phyloP scores from a whole-genome alignment of 1,139 yeast species.

The Debaryomyces subglobosus region DNA sequence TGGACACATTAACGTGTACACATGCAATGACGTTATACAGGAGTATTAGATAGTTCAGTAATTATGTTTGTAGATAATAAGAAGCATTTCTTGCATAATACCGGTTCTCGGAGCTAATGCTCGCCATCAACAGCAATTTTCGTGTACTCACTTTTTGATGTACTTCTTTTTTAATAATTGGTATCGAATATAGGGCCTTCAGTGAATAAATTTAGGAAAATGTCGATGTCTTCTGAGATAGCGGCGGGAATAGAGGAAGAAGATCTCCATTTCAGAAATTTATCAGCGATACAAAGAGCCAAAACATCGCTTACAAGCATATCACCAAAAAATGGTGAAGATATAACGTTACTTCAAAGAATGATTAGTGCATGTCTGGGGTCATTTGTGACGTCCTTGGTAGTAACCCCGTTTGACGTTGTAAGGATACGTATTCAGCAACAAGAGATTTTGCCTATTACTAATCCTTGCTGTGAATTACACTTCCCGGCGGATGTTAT shows the following conservation, averaged over 20 bases:
- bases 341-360: constrained; percentile 58
- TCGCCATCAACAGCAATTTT: neutral
- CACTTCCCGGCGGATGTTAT: constrained; percentile 10
- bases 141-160: neutral
- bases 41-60: constrained; percentile 30
- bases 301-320: neutral
- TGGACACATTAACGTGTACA: constrained; percentile 67
- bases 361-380: constrained; percentile 94
- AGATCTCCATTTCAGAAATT: constrained; percentile 13
- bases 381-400: constrained; percentile 80
- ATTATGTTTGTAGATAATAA: neutral
- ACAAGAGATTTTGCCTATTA: constrained; percentile 62
- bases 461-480: constrained; percentile 33
- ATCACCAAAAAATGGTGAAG: constrained; percentile 13
- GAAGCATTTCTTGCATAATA: neutral
- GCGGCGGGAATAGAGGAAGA: constrained; percentile 43
- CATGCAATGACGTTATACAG: constrained; percentile 42
- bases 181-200: neutral
- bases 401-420: constrained; percentile 93
- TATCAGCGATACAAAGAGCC: constrained; percentile 3
- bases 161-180: neutral
- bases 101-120: constrained; percentile 8
- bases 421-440: constrained; percentile 90
- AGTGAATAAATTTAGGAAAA: constrained; percentile 11
- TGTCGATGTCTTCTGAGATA: constrained; percentile 43